Base-by-base conservation (phyloP, 345 rosid species). In the Populus pruinosa region DNA sequence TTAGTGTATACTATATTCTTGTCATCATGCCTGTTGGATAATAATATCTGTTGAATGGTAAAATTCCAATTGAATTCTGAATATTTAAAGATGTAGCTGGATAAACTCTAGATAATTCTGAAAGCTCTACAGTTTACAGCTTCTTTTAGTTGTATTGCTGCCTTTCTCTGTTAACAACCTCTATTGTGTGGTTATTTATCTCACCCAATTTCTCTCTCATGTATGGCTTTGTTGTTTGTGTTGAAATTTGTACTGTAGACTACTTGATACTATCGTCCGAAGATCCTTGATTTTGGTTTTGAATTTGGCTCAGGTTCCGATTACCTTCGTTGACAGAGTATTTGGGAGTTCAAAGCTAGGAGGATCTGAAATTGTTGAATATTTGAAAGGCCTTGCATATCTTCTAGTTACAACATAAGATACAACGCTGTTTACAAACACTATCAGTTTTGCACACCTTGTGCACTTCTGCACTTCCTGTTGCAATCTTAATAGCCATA, bases 281-380 rank as follows among this genome's bases (percentile, higher is more conserved):
- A 47, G 27, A 9, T 69, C 29, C 50, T 13, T 3, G 76, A 25
- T 36, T 31, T n/a, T 41, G 39, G 56, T 62, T 56, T 11, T 72
- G 29, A 67, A 44, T 29, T 67, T 55, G 47, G 41, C 65, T 62
- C 90, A 96, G 99, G 99, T 96, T 82, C 99, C 97, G 10, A 96
- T 96, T 56, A 91, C 97, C 64, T 93, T 92, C 79, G 95, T 96
- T 5, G 99, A 94, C 44, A 88, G 99, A 86, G 92, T 96, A 41
- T 96, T 85, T 81, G 99, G 98, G 79, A 96, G 90, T 82, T 93
- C 99, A 27, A 96, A 96, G 88, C 97, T 96, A 23, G 97, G 98
- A 77, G 99, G 99, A 82, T 96, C 98, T 5, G 99, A 96, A 85
- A 96, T 96, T 39, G 94, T 96, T 5, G 97, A 92, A 77, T 96